A percentile compares a stretch with the other conserved stretches of the same genome.
phyloP scores from a whole-genome alignment of 2,329 filamentous ascomycete genomes.

The Fusarium sp. region DNA sequence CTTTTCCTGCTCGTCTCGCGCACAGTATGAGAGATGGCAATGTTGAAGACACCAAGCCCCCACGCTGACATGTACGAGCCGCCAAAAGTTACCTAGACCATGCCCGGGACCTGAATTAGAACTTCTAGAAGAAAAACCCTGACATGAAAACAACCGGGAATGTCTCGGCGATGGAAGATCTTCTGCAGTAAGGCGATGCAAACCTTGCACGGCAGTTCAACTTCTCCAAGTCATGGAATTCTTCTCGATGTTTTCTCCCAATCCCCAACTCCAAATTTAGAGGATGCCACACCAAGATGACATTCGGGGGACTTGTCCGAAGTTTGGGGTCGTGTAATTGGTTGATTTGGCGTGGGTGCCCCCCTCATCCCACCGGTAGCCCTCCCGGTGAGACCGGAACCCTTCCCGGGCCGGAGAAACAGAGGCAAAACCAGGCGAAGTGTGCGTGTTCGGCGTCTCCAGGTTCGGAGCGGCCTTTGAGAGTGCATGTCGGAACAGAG shows the following conservation, averaged over 20 bases:
- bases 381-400: constrained; percentile 18
- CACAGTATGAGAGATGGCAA: background rate
- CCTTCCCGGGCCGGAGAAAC: constrained; percentile 9
- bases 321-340: background rate
- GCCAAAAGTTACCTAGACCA: background rate
- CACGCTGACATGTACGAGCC: background rate
- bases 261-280: accelerated
- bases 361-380: background rate
- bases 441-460: background rate
- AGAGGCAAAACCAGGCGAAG: background rate
- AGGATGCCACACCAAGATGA: background rate
- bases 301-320: constrained; percentile 15
- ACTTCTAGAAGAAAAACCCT: background rate
- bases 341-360: accelerated
- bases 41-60: background rate
- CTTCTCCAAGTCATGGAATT: background rate
- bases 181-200: background rate
- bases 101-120: background rate
- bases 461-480: constrained; percentile 12
- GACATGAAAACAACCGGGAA: background rate
- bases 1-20: background rate
- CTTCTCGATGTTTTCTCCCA: background rate
- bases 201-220: background rate
- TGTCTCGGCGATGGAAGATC: background rate
- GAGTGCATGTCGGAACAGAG: constrained; percentile 18